Evolutionary conservation across 2,329 filamentous ascomycete species (phyloP).

Genomic region (Ophiostoma ulmi): DNA sequence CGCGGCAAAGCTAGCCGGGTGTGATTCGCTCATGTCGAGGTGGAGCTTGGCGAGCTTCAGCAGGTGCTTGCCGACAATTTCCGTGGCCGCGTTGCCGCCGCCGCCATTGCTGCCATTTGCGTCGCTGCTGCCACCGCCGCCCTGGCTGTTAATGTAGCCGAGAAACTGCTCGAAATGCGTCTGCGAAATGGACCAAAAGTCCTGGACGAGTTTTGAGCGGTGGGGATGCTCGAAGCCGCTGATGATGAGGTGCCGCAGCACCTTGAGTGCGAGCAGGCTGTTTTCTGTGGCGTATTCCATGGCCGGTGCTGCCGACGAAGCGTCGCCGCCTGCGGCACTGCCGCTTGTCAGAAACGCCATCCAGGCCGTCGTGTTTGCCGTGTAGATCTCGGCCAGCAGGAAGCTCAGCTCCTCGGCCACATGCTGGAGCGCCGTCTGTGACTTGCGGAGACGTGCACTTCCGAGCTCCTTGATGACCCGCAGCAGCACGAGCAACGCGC

Average conservation of each 20-base stretch:
- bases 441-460: slow-evolving; percentile 69
- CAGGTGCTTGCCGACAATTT: slow-evolving; percentile 74
- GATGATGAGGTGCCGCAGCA: slow-evolving; percentile 71
- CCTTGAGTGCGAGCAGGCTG: slow-evolving; percentile 73
- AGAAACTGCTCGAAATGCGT: slow-evolving; percentile 74
- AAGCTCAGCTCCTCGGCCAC: slow-evolving; percentile 80
- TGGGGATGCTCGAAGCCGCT: slow-evolving; percentile 81
- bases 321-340: slow-evolving; percentile 42
- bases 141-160: slow-evolving; percentile 53
- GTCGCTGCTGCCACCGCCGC: neutral
- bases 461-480: slow-evolving; percentile 88
- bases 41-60: slow-evolving; percentile 90
- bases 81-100: slow-evolving; percentile 34
- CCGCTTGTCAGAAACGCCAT: slow-evolving; percentile 45
- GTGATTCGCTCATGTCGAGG: slow-evolving; percentile 72
- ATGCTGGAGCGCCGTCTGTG: slow-evolving; percentile 69
- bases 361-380: slow-evolving; percentile 67
- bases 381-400: slow-evolving; percentile 72
- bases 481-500: slow-evolving; percentile 70
- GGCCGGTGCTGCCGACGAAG: slow-evolving; percentile 38
- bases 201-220: slow-evolving; percentile 65
- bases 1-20: slow-evolving; percentile 76
- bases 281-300: slow-evolving; percentile 64
- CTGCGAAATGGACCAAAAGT: slow-evolving; percentile 76
- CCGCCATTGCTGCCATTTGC: neutral